phyloP scores from a whole-genome alignment of 2,329 filamentous ascomycete genomes.

The Diaporthe eres region DNA sequence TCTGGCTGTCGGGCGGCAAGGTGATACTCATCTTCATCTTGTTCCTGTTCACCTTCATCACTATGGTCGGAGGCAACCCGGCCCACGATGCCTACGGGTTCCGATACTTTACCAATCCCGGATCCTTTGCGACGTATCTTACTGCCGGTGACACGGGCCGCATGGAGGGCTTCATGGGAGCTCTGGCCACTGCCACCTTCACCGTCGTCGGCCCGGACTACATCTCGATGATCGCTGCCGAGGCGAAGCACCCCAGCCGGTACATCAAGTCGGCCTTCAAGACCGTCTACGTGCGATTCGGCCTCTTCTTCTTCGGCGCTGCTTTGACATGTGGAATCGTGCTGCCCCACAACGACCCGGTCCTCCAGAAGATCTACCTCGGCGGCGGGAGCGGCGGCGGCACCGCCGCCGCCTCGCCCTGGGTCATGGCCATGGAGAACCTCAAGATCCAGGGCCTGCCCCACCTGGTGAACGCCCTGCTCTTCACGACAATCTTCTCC shows the following conservation, averaged over 20 bases:
- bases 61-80: slow-evolving; percentile 85
- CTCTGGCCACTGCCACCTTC: slow-evolving; percentile 75
- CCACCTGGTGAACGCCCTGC: slow-evolving; percentile 71
- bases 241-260: slow-evolving; percentile 73
- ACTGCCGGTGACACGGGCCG: slow-evolving; percentile 73
- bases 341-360: slow-evolving; percentile 74
- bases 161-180: slow-evolving; percentile 79
- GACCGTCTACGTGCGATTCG: slow-evolving; percentile 80
- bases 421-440: slow-evolving; percentile 73
- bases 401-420: slow-evolving; percentile 70
- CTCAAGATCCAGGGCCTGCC: slow-evolving; percentile 67
- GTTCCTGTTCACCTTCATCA: slow-evolving; percentile 82
- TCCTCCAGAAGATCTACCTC: slow-evolving; percentile 64
- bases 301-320: slow-evolving; percentile 79
- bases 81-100: slow-evolving; percentile 78
- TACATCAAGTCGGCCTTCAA: slow-evolving; percentile 80
- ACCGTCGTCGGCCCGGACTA: slow-evolving; percentile 78
- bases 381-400: slow-evolving; percentile 52
- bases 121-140: slow-evolving; percentile 74
- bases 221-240: slow-evolving; percentile 77
- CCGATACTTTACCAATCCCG: slow-evolving; percentile 75
- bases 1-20: slow-evolving; percentile 75
- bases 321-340: slow-evolving; percentile 77
- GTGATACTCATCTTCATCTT: slow-evolving; percentile 76
- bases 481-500: slow-evolving; percentile 42